Percentiles rank a stretch among this genome's conserved stretches.
These are phyloP conservation scores for Kwoniella newhampshirensis DNA, from an alignment of 768 basidiomycete species.

Conservation along the genomic window DNA sequence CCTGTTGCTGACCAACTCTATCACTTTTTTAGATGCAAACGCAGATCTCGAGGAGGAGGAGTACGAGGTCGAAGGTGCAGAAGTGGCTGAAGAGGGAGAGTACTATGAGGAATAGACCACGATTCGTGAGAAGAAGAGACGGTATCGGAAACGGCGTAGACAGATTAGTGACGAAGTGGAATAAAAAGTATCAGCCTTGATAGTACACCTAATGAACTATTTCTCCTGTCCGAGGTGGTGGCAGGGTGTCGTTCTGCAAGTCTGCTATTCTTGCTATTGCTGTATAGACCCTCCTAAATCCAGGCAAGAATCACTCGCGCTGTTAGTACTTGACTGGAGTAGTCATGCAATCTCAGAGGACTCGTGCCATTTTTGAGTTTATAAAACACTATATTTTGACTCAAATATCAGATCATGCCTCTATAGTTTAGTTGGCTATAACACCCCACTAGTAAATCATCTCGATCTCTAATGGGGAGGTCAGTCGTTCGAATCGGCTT, in stretches of 20 bases:
- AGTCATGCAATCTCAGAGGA: no score
- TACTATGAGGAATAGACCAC: slow-evolving; percentile 1
- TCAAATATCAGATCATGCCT: slow-evolving; percentile 3
- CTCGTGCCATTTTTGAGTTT: background rate
- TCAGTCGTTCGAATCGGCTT: slow-evolving; percentile 18
- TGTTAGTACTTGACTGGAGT: no score
- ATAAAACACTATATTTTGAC: no score
- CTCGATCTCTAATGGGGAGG: slow-evolving; percentile 5
- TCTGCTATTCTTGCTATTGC: no score
- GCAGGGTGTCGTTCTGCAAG: no score
- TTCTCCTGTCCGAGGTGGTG: no score
- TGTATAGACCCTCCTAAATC: no score
- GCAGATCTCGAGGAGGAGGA: slow-evolving; percentile 37
- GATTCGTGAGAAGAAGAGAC: background rate
- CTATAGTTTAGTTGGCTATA: slow-evolving; percentile 16
- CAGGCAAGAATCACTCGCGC: no score
- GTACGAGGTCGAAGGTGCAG: slow-evolving; percentile 13
- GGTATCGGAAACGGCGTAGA: no score
- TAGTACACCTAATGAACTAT: no score
- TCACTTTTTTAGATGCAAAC: slow-evolving; percentile 15
- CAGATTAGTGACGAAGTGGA: no score
- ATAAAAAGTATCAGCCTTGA: no score
- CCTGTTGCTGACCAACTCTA: background rate
- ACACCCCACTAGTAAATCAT: slow-evolving; percentile 12
- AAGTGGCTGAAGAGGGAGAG: slow-evolving; percentile 12